phyloP scores from a whole-genome alignment of 768 basidiomycete genomes.

The Amanita muscaria region DNA sequence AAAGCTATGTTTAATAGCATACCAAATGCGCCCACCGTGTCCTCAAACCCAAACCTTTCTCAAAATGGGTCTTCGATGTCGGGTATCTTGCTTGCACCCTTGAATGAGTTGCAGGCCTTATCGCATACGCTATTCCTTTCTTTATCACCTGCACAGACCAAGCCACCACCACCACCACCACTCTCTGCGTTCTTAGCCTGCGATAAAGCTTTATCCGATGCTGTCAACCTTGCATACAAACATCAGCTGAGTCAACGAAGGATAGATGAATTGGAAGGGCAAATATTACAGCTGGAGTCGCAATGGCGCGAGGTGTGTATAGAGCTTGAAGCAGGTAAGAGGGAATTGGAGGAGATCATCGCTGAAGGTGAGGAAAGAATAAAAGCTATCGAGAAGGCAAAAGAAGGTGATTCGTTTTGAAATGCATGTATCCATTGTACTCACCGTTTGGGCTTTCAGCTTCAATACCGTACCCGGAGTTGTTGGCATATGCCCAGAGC shows the following conservation, averaged over 20 bases:
- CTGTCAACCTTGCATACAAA: slow-evolving; percentile 52
- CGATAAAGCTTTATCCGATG: slow-evolving; percentile 57
- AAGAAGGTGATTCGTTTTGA: slow-evolving; percentile 42
- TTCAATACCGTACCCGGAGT: slow-evolving; percentile 73
- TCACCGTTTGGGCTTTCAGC: slow-evolving; percentile 30
- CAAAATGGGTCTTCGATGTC: slow-evolving; percentile 43
- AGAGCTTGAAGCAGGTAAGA: slow-evolving; percentile 56
- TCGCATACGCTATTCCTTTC: slow-evolving; percentile 66
- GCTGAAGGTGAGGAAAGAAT: slow-evolving; percentile 69
- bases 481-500: slow-evolving; percentile 78
- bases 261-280: slow-evolving; percentile 63
- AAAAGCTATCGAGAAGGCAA: slow-evolving; percentile 61
- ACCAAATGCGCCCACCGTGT: background rate
- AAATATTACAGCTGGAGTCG: slow-evolving; percentile 58
- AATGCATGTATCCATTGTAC: no score
- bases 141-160: slow-evolving; percentile 56
- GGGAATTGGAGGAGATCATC: slow-evolving; percentile 60
- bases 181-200: slow-evolving; percentile 49
- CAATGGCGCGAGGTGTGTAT: slow-evolving; percentile 63
- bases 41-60: slow-evolving; percentile 4
- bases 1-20: slow-evolving; percentile 7
- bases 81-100: slow-evolving; percentile 48
- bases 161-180: slow-evolving; percentile 55
- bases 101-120: slow-evolving; percentile 53
- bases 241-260: slow-evolving; percentile 72